Evolutionary conservation across 1,284 basidiomycete genomes (phyloP).

Genomic region (Pascua guehoae): DNA sequence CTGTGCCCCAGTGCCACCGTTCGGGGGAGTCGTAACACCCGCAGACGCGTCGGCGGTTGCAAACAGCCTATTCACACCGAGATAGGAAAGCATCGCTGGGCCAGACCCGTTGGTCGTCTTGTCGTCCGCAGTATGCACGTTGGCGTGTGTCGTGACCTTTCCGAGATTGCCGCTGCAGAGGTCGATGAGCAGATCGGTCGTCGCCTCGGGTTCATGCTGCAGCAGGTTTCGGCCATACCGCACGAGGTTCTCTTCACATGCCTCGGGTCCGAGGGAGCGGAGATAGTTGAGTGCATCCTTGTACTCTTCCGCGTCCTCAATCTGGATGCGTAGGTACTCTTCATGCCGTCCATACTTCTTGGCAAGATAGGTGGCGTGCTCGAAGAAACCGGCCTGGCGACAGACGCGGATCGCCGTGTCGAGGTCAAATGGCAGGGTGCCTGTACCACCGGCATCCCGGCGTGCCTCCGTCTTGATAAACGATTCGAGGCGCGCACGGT

Average conservation of each 20-base stretch:
- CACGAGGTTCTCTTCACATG: conserved; percentile 70
- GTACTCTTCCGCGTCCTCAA: conserved; percentile 85
- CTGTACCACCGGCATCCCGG: conserved; percentile 50
- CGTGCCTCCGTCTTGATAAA: conserved; percentile 84
- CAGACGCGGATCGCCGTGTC: conserved; percentile 96
- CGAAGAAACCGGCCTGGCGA: conserved; percentile 91
- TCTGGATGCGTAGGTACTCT: conserved; percentile 88
- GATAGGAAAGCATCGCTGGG: conserved; percentile 70
- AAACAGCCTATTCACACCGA: conserved; percentile 62
- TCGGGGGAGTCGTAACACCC: background rate
- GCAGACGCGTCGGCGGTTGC: conserved; percentile 1
- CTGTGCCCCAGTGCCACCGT: background rate
- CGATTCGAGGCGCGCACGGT: conserved; percentile 77
- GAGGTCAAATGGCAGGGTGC: conserved; percentile 88
- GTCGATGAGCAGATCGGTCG: conserved; percentile 86
- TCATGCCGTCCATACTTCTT: conserved; percentile 86
- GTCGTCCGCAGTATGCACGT: conserved; percentile 27
- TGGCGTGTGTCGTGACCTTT: conserved; percentile 18
- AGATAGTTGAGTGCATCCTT: conserved; percentile 78
- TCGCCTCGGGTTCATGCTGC: conserved; percentile 74
- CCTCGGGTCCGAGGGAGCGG: conserved; percentile 67
- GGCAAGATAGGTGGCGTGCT: conserved; percentile 91
- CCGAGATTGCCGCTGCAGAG: conserved; percentile 69
- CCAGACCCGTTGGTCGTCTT: conserved; percentile 37
- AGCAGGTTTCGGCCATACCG: conserved; percentile 81